Conservation (phyloP, 2,329 filamentous ascomycete genomes). For the Rhinocladiella mackenziei region DNA sequence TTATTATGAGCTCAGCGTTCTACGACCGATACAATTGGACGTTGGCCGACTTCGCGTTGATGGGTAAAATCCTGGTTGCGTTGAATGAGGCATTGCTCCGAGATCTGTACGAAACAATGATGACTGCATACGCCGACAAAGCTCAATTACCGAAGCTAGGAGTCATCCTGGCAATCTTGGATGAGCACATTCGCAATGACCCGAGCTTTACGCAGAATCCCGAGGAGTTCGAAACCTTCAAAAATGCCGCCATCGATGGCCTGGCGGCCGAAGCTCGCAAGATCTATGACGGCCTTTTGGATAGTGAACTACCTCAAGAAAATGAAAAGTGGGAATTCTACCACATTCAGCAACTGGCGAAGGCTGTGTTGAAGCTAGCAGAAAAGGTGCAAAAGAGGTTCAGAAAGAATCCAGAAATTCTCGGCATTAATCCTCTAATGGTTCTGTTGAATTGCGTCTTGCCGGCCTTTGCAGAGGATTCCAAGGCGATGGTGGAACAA, state of each 20-base stretch:
- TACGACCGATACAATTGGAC: conserved; percentile 65
- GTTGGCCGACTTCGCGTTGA: conserved; percentile 62
- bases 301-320: conserved; percentile 72
- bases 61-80: conserved; percentile 68
- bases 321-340: conserved; percentile 85
- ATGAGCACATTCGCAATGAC: conserved; percentile 77
- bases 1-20: conserved; percentile 41
- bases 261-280: conserved; percentile 69
- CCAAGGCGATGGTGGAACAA: conserved; percentile 74
- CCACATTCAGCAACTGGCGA: conserved; percentile 84
- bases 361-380: conserved; percentile 77
- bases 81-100: conserved; percentile 79
- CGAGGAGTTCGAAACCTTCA: conserved; percentile 69
- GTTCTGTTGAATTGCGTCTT: conserved; percentile 80
- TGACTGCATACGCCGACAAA: conserved; percentile 85
- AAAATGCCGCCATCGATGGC: conserved; percentile 66
- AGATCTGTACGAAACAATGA: conserved; percentile 82
- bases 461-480: conserved; percentile 85
- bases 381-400: conserved; percentile 92
- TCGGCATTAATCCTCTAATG: conserved; percentile 66
- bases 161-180: conserved; percentile 72
- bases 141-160: conserved; percentile 65
- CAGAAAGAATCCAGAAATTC: conserved; percentile 77
- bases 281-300: conserved; percentile 75
- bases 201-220: conserved; percentile 66